Evolutionary conservation across 148 eudicot genomes (phyloP).

Genomic region (Cornus suecica): DNA sequence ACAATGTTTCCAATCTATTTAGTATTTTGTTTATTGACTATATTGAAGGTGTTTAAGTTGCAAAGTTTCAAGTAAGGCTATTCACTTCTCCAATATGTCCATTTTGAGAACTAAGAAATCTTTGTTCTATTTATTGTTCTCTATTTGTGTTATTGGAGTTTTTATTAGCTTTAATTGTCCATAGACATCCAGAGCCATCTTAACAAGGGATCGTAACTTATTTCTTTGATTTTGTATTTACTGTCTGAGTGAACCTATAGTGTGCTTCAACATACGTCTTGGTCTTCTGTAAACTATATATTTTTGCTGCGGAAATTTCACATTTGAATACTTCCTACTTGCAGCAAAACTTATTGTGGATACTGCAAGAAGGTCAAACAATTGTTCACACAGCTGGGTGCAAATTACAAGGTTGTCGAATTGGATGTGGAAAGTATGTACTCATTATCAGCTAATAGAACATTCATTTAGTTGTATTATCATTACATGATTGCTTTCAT

Average conservation of each 20-base stretch:
- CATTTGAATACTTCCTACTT: constrained; percentile 4
- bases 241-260: not conserved
- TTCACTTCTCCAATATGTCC: not conserved
- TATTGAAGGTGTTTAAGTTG: not conserved
- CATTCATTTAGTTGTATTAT: not conserved
- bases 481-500: not conserved
- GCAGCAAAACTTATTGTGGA: constrained; percentile 79
- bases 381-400: constrained; percentile 59
- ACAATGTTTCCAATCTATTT: no score
- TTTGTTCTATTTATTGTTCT: not conserved
- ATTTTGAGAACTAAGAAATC: not conserved
- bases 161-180: not conserved
- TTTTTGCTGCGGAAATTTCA: not conserved
- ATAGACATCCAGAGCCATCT: not conserved
- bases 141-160: not conserved
- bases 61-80: not conserved
- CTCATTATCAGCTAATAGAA: not conserved
- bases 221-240: no score
- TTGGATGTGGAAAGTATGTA: constrained; percentile 53
- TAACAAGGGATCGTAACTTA: not conserved
- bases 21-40: not conserved
- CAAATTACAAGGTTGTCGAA: constrained; percentile 56
- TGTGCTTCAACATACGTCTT: not conserved
- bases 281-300: not conserved
- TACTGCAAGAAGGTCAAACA: constrained; percentile 60